phyloP scores from a whole-genome alignment of 805 yeast genomes.

The Metschnikowia peoriensis region DNA sequence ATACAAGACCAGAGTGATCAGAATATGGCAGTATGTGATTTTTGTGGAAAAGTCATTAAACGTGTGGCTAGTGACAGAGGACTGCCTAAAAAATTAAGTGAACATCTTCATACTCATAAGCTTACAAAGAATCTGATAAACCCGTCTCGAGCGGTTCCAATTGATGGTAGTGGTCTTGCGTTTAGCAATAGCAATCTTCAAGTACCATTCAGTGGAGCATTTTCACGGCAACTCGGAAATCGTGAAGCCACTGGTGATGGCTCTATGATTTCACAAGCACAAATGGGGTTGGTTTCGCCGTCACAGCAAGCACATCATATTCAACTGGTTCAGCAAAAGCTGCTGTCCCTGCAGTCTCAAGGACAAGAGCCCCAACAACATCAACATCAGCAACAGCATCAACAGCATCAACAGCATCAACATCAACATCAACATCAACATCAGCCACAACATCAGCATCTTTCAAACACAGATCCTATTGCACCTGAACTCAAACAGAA shows the following conservation, averaged over 20 bases:
- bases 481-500: conserved; percentile 5
- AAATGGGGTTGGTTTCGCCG: neutral
- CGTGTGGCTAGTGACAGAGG: conserved; percentile 55
- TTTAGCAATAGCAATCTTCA: conserved; percentile 33
- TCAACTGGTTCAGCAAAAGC: conserved; percentile 5
- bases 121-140: conserved; percentile 41
- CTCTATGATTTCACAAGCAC: neutral
- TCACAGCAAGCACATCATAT: conserved; percentile 7
- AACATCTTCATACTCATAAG: conserved; percentile 56
- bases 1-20: conserved; percentile 48
- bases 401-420: neutral
- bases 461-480: conserved; percentile 1
- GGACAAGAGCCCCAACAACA: conserved; percentile 2
- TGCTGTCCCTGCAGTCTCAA: conserved; percentile 3
- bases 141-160: conserved; percentile 36
- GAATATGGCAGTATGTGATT: conserved; percentile 53
- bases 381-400: neutral
- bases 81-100: conserved; percentile 56
- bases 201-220: conserved; percentile 12
- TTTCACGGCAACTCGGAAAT: conserved; percentile 3
- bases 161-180: conserved; percentile 38
- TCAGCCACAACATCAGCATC: conserved; percentile 2
- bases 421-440: neutral
- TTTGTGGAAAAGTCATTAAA: conserved; percentile 48
- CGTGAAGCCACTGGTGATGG: neutral